phyloP scores from a whole-genome alignment of 495 filamentous ascomycete genomes.

The Copromyces sp. region DNA sequence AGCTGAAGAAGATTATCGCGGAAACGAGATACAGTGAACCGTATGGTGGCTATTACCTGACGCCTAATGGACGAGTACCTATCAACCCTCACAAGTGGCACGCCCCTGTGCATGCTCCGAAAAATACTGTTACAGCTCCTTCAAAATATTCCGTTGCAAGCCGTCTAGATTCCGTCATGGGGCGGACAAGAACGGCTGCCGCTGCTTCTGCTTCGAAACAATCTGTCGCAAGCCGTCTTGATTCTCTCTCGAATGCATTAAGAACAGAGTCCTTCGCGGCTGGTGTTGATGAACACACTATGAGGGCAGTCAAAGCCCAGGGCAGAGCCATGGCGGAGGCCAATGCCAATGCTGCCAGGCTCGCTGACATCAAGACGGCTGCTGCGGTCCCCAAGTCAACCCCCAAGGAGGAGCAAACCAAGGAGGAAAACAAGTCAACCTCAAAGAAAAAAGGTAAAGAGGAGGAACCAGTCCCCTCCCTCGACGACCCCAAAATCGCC shows the following conservation, averaged over 20 bases:
- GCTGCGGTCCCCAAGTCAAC: not conserved
- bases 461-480: not conserved
- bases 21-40: constrained; percentile 26
- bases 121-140: not conserved
- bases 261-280: not conserved
- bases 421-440: not conserved
- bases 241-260: not conserved
- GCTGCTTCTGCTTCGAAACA: not conserved
- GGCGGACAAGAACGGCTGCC: not conserved
- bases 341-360: not conserved
- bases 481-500: not conserved
- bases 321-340: not conserved
- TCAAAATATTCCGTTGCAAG: not conserved
- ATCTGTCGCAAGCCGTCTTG: not conserved
- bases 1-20: constrained; percentile 63
- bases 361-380: not conserved
- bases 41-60: not conserved
- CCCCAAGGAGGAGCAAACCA: not conserved
- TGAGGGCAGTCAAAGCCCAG: not conserved
- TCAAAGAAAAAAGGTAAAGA: too few relatives aligned
- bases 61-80: not conserved
- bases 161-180: not conserved
- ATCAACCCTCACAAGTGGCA: not conserved
- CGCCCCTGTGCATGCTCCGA: not conserved
- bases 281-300: not conserved